These are phyloP conservation scores for Parastagonospora avenae DNA, from an alignment of 2,329 filamentous ascomycete species.

Conservation along the genomic window DNA sequence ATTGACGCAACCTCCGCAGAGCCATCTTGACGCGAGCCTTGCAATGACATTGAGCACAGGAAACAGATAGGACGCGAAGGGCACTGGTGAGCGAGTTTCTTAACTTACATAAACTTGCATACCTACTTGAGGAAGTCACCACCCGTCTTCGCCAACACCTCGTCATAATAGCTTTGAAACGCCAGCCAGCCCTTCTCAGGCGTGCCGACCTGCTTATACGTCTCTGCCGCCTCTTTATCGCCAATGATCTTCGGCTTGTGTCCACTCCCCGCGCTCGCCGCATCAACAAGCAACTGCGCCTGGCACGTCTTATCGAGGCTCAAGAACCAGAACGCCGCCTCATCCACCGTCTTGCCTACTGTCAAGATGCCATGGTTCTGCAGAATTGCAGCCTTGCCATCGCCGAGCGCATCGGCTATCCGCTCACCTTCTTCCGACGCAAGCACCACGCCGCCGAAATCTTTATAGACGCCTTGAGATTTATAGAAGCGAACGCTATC, in stretches of 20 bases:
- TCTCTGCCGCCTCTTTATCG: constrained; percentile 48
- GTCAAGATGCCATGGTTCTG: constrained; percentile 50
- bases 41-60: too few relatives aligned
- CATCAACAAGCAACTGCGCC: constrained; percentile 52
- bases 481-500: constrained; percentile 52
- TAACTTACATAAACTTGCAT: not conserved
- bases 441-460: constrained; percentile 51
- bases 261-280: constrained; percentile 44
- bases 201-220: constrained; percentile 50
- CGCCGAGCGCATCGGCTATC: constrained; percentile 48
- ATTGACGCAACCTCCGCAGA: not conserved
- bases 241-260: constrained; percentile 49
- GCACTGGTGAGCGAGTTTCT: too few relatives aligned
- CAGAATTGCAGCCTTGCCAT: constrained; percentile 45
- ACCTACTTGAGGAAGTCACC: constrained; percentile 55
- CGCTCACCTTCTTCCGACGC: constrained; percentile 51
- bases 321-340: constrained; percentile 54
- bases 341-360: constrained; percentile 48
- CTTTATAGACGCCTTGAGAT: constrained; percentile 48
- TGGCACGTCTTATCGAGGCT: constrained; percentile 54
- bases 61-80: too few relatives aligned
- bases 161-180: constrained; percentile 61
- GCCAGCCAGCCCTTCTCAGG: constrained; percentile 60
- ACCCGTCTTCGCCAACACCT: constrained; percentile 57
- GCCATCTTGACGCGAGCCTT: not conserved